Conservation (phyloP, 2,329 filamentous ascomycete species). For the Biscogniauxia marginata region DNA sequence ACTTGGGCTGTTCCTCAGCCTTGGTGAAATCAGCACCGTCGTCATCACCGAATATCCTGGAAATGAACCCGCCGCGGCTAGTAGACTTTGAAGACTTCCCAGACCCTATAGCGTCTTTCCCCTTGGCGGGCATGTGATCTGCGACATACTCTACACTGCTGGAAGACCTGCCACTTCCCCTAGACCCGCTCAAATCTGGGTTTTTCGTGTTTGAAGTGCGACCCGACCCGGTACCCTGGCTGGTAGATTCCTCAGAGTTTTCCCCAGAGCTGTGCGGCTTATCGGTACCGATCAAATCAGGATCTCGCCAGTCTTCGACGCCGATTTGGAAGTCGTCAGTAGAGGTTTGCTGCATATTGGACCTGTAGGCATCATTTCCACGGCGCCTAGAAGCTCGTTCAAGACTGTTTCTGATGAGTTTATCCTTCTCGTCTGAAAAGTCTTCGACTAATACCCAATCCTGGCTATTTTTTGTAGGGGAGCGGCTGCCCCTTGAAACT, state of each 20-base stretch:
- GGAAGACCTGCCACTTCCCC: slow-evolving; percentile 31
- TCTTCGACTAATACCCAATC: slow-evolving; percentile 72
- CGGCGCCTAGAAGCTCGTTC: slow-evolving; percentile 36
- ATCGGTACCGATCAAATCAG: slow-evolving; percentile 59
- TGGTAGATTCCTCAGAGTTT: not conserved
- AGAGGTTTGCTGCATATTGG: slow-evolving; percentile 19
- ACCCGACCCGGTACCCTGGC: no score
- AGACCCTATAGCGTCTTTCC: not conserved
- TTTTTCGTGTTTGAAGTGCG: not conserved
- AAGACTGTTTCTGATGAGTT: slow-evolving; percentile 41
- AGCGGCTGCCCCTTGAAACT: slow-evolving; percentile 55
- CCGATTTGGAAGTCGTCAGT: slow-evolving; percentile 74
- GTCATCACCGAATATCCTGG: slow-evolving; percentile 50
- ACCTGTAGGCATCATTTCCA: slow-evolving; percentile 20
- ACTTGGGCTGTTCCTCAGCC: slow-evolving; percentile 31
- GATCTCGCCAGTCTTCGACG: slow-evolving; percentile 84
- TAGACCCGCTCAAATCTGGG: slow-evolving; percentile 3
- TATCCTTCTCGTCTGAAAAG: slow-evolving; percentile 57
- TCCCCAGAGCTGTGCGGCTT: slow-evolving; percentile 6
- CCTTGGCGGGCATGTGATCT: slow-evolving; percentile 31
- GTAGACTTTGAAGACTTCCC: slow-evolving; percentile 19
- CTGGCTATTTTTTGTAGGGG: slow-evolving; percentile 66
- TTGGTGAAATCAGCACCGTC: slow-evolving; percentile 33
- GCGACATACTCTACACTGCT: slow-evolving; percentile 69
- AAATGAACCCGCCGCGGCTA: slow-evolving; percentile 39